A percentile compares a stretch with the other conserved stretches of the same genome.
These are phyloP conservation scores for Kwoniella sp. DNA, from an alignment of 768 basidiomycete species.

Conservation along the genomic window DNA sequence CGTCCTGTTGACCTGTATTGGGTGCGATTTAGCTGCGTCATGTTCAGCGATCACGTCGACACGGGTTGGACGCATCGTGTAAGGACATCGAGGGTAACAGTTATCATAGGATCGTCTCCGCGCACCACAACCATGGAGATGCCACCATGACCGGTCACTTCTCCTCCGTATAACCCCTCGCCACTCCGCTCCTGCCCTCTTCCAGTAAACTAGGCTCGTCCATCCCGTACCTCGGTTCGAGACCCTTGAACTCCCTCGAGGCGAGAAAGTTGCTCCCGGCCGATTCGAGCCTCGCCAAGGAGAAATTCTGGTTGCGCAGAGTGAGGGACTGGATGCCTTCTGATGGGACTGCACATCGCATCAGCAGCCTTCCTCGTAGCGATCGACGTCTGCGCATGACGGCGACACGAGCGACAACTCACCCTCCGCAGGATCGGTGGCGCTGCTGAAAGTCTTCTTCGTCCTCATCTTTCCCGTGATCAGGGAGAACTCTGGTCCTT, in stretches of 20 bases:
- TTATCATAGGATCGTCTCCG: background rate
- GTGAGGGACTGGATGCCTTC: slow-evolving; percentile 50
- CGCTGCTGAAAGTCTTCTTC: slow-evolving; percentile 21
- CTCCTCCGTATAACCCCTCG: slow-evolving; percentile 71
- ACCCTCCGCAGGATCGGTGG: slow-evolving; percentile 12
- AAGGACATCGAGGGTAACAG: background rate
- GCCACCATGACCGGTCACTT: slow-evolving; percentile 1
- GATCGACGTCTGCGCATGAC: background rate
- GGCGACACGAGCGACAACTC: background rate
- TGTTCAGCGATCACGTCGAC: slow-evolving; percentile 91
- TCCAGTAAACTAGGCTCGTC: slow-evolving; percentile 77
- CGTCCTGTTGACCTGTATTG: too few relatives aligned
- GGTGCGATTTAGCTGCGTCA: too few relatives aligned
- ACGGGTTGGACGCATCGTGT: background rate
- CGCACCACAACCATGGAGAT: background rate
- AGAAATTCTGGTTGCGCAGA: slow-evolving; percentile 62
- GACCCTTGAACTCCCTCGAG: slow-evolving; percentile 68
- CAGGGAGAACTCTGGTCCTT: slow-evolving; percentile 77
- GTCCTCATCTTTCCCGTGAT: slow-evolving; percentile 80
- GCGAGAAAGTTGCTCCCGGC: slow-evolving; percentile 67
- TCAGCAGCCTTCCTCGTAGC: background rate
- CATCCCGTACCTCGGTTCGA: slow-evolving; percentile 71
- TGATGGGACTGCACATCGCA: background rate
- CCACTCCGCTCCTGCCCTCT: slow-evolving; percentile 84
- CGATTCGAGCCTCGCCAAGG: slow-evolving; percentile 58